Evolutionary conservation across 1,139 yeast genomes (phyloP), one percentile per base, ranked within the genome.

Genomic region (Wickerhamomyces sp.): DNA sequence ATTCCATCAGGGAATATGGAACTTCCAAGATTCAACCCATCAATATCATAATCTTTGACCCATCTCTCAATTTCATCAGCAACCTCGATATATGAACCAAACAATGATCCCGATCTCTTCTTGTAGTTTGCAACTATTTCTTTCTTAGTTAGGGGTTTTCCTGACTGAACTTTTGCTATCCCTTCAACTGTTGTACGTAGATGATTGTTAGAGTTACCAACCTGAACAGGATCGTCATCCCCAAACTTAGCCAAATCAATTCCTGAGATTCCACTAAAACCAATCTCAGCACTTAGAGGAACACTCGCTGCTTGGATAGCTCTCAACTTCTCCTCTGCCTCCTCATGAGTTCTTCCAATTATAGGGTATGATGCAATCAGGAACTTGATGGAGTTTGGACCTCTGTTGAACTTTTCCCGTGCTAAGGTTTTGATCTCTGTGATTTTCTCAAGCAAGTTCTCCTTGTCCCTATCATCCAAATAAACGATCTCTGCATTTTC

Each of bases 401-500:
- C 63, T 37, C 69, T 54, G 4, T 60, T 60, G 36, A 52, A 58
- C 37, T 53, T 54, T 30, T 50, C 53, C 4, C 45, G 42, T 0
- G 68, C 68, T 8, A 67, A 35, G n/a, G 51, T 52, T 42, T 61
- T 66, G 36, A 69, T 59, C 27, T 59, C 63, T 10, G 55, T 51
- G 35, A 67, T 66, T 48, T 67, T 65, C 15, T 47, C 54, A 7
- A 58, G 62, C 14, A 68, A 61, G 15, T 59, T 61, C 37, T 61
- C 67, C 4, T 69, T 58, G 15, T 63, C 60, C 41, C 56, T 47
- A n/a, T 59, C 58, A 32, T 71, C 65, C 18, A 70, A 60, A 52
- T 70, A 72, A 18, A 70, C 67, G 7, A 64, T 61, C 50, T 72
- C 77, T 3, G 75, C 76, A 54, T 70, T 66, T 45, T 65, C 66